Evolutionary conservation across 2,329 filamentous ascomycete species (phyloP).

Genomic region (Pleoardoris graminearum): DNA sequence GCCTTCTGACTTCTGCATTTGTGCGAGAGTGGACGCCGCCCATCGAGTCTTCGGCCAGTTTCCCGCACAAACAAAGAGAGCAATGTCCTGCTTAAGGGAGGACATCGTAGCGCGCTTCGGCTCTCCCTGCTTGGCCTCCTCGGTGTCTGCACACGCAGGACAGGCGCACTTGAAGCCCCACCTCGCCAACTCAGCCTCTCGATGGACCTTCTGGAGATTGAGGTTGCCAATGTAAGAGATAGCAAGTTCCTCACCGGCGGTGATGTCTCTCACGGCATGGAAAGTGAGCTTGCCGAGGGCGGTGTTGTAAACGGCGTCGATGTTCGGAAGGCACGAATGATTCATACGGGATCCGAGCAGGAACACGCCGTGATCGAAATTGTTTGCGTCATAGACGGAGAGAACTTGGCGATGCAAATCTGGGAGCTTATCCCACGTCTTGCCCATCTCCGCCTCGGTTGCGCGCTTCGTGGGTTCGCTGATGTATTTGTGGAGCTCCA

Average conservation of each 20-base stretch:
- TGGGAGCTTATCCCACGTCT: constrained; percentile 5
- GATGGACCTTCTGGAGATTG: background rate
- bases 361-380: constrained; percentile 11
- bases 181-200: constrained; percentile 10
- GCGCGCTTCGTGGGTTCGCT: background rate
- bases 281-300: constrained; percentile 24
- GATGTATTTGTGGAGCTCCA: constrained; percentile 5
- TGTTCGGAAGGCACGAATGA: constrained; percentile 36
- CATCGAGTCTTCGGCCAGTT: no score
- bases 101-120: no score
- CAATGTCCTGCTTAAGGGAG: background rate
- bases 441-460: constrained; percentile 2
- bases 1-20: no score
- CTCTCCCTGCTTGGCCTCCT: background rate
- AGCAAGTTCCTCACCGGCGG: constrained; percentile 30
- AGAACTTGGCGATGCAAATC: constrained; percentile 7
- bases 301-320: constrained; percentile 31
- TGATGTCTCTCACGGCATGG: constrained; percentile 36
- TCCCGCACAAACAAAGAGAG: no score
- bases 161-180: constrained; percentile 5
- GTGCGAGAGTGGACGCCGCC: no score
- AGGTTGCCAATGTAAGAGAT: constrained; percentile 24
- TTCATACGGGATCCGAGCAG: constrained; percentile 33
- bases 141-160: background rate
- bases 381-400: constrained; percentile 10